phyloP scores from a whole-genome alignment of 257 asterid genomes.

The Solanum tarapatanum region DNA sequence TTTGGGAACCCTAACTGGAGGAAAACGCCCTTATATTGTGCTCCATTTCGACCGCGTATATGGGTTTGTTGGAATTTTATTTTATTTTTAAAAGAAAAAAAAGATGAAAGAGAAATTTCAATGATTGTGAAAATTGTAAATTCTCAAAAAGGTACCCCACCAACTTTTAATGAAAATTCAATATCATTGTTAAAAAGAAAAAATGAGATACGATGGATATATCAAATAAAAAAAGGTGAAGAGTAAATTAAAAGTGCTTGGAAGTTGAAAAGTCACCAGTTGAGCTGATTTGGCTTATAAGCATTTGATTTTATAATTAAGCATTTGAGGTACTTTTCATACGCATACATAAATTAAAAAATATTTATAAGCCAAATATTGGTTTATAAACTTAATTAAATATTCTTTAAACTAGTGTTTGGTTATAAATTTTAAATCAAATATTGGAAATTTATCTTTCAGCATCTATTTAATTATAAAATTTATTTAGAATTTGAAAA shows the following conservation, averaged over 20 bases:
- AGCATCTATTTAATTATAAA: not conserved
- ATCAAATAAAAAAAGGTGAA: not conserved
- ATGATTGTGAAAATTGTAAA: not conserved
- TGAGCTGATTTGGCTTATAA: not conserved
- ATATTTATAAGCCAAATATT: not conserved
- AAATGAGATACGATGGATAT: not conserved
- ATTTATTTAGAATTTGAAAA: not conserved
- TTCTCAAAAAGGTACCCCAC: not conserved
- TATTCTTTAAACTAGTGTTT: not conserved
- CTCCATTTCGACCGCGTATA: conserved; percentile 61
- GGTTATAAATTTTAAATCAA: not conserved
- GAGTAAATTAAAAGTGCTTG: not conserved
- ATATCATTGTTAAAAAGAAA: no score
- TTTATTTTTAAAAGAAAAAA: not conserved
- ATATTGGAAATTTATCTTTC: not conserved
- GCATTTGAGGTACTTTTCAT: not conserved
- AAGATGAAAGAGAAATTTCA: conserved; percentile 4
- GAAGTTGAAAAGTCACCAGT: not conserved
- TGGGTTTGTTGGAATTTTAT: not conserved
- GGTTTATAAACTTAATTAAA: not conserved
- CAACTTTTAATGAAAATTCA: not conserved
- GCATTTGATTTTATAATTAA: not conserved
- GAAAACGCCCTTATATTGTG: conserved; percentile 43
- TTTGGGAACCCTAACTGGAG: conserved; percentile 44
- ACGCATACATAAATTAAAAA: not conserved